A percentile compares a stretch with the other conserved stretches of the same genome.
phyloP scores from a whole-genome alignment of 1,139 yeast genomes.

The Geotrichum klebahnii region DNA sequence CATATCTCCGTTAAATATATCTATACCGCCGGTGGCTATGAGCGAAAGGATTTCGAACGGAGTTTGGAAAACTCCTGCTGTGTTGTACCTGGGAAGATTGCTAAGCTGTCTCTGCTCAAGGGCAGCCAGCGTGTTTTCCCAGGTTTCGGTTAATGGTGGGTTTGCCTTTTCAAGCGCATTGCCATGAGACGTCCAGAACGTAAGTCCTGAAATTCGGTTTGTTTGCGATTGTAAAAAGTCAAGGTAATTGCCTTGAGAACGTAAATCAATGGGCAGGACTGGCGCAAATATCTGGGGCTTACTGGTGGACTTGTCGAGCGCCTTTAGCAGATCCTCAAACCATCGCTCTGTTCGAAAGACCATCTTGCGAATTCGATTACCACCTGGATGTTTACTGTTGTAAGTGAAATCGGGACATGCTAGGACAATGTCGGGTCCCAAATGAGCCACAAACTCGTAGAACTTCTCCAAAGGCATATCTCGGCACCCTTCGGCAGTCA shows the following conservation, averaged over 20 bases:
- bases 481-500: slow-evolving; percentile 41
- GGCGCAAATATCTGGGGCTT: slow-evolving; percentile 35
- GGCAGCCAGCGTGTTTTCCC: slow-evolving; percentile 20
- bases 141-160: slow-evolving; percentile 22
- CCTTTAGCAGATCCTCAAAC: slow-evolving; percentile 30
- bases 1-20: slow-evolving; percentile 38
- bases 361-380: slow-evolving; percentile 41
- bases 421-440: slow-evolving; percentile 36
- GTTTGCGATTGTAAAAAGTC: slow-evolving; percentile 24
- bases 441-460: slow-evolving; percentile 26
- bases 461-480: slow-evolving; percentile 32
- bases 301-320: background rate
- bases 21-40: slow-evolving; percentile 36
- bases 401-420: slow-evolving; percentile 38
- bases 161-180: slow-evolving; percentile 14
- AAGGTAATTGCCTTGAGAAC: slow-evolving; percentile 32
- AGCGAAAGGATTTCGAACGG: slow-evolving; percentile 39
- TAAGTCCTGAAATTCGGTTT: slow-evolving; percentile 28
- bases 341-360: slow-evolving; percentile 36
- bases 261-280: slow-evolving; percentile 33
- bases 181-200: slow-evolving; percentile 27
- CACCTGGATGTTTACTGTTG: slow-evolving; percentile 35
- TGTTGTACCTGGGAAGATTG: slow-evolving; percentile 27
- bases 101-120: slow-evolving; percentile 16
- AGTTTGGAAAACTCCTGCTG: slow-evolving; percentile 29